These are phyloP conservation scores for Polytrichum commune DNA, from an alignment of 225 moss, liverwort and hornwort species.

Conservation along the genomic window DNA sequence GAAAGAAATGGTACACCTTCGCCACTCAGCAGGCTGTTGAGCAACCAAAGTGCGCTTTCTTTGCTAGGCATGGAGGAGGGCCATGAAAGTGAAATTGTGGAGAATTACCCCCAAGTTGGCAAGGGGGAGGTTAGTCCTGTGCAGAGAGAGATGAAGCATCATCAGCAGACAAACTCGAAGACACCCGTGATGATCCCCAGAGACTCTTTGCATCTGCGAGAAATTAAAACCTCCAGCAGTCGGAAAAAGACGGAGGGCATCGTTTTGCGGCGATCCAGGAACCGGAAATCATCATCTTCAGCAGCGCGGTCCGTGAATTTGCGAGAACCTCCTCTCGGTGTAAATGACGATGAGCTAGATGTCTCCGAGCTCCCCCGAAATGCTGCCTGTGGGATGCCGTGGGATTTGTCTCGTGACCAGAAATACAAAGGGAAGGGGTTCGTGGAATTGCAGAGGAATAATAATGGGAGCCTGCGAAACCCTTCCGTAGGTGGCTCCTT, in stretches of 20 bases:
- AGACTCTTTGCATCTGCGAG: conserved; percentile 22
- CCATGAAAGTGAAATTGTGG: conserved; percentile 18
- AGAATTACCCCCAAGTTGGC: conserved; percentile 27
- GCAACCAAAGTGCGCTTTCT: conserved; percentile 27
- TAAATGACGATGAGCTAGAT: conserved; percentile 71
- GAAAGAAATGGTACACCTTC: conserved; percentile 42
- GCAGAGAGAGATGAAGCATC: conserved; percentile 16
- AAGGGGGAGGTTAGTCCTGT: conserved; percentile 35
- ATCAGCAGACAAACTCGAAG: conserved; percentile 16
- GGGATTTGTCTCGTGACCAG: conserved; percentile 66
- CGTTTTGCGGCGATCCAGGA: conserved; percentile 11
- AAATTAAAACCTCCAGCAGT: conserved; percentile 9
- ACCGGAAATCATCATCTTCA: conserved; percentile 7
- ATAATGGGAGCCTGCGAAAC: conserved; percentile 6
- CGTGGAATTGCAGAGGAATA: conserved; percentile 51
- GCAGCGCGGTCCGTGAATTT: not conserved
- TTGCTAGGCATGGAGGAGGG: conserved; percentile 22
- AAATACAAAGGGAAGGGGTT: conserved; percentile 57
- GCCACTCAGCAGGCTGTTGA: conserved; percentile 40
- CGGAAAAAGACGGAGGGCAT: conserved; percentile 20
- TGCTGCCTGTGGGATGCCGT: conserved; percentile 56
- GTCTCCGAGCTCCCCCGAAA: conserved; percentile 72
- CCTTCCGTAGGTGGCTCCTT: conserved; percentile 11
- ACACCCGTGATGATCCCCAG: conserved; percentile 22
- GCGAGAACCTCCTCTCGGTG: conserved; percentile 10